Evolutionary conservation across 768 basidiomycete species (phyloP), one percentile per base, ranked within the genome.

Genomic region (Megacollybia marginata): DNA sequence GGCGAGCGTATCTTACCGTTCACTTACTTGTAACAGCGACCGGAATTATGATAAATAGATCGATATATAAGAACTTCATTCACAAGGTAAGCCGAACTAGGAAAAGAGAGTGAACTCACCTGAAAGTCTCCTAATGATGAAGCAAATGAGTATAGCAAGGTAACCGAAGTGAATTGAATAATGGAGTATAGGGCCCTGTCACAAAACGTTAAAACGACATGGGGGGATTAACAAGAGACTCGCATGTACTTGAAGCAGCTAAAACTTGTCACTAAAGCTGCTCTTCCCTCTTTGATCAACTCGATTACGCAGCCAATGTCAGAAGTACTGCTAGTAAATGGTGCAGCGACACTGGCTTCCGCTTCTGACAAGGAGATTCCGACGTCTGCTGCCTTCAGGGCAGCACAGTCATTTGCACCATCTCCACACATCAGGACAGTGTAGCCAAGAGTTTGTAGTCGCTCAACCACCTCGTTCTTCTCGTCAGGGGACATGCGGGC

Each of bases 181-280:
- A 99, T 75, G 11, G 96, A 99, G 67, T 98, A 99, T 42, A 99
- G 67, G 0, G 96, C 96, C 95, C 94, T 98, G 58, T 15, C 19
- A 33, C 15, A 19, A 42, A 48, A 48, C 46, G 46, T 62, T 38
- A 55, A 57, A 33, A 28, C 6, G 19, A 31, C 10, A n/a, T 18
- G 46, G 38, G 18, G 43, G 31, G 36, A 33, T n/a, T 36, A 12
- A 42, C 18, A 32, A 13, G 23, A n/a, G 33, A 73, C 90, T 66
- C 58, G 94, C 95, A 99, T 99, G 61, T 97, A 99, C 68, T 99
- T 99, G 82, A 99, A 99, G 69, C 95, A 98, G 56, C 92, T 94
- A 68, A 99, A 99, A 64, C 92, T 95, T 1, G 96, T 98, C 48
- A 96, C 95, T 48, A 99, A 73, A 1, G 96, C 95, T 8, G 92